Evolutionary conservation across 805 yeast genomes (phyloP), one percentile per base, ranked within the genome.

Genomic region (Metschnikowia cubensis): DNA sequence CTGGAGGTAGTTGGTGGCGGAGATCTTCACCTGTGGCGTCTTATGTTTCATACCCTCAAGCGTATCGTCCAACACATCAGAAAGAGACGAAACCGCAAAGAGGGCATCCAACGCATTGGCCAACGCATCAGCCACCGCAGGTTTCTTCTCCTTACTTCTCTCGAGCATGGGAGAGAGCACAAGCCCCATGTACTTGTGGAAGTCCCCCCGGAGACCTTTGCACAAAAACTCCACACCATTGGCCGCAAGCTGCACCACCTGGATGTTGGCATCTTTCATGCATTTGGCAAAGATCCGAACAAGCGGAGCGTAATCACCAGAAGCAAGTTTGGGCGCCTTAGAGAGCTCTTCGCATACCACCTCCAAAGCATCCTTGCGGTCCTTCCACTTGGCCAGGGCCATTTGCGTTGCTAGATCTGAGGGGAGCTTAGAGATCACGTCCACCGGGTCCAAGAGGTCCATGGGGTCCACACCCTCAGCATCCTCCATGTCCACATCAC

Each of bases 71-170:
- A 87, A 65, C 20, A 87, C 68, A 35, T 81, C 86, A 35, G 73
- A 60, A 20, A 80, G 70, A 0, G 81, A 75, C 10, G 84, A 71
- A 52, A 70, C 69, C 33, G 60, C 60, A 56, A 83, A 86, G 3
- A 87, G 74, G 0, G 86, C 79, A 64, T 84, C 87, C 47, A 91
- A 70, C 0, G 92, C 84, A 22, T 65, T 68, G 17, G 75, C 72
- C n/a, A 92, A 71, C 0, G 94, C 85, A 21, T 84, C 90, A 2
- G 86, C 71, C 0, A 89, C 94, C 3, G 84, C 71, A 22, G 80
- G 84, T 61, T 92, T 92, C 71, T 87, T 90, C 64, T 94, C 99
- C 62, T 89, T 91, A 13, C 88, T 80, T 58, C 97, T 77, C 56
- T 89, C 97, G 39, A 94, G 67, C 50, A 87, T 66, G 0, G 94